These are phyloP conservation scores for Exophiala bonariae DNA, from an alignment of 2,329 filamentous ascomycete genomes.

Conservation along the genomic window DNA sequence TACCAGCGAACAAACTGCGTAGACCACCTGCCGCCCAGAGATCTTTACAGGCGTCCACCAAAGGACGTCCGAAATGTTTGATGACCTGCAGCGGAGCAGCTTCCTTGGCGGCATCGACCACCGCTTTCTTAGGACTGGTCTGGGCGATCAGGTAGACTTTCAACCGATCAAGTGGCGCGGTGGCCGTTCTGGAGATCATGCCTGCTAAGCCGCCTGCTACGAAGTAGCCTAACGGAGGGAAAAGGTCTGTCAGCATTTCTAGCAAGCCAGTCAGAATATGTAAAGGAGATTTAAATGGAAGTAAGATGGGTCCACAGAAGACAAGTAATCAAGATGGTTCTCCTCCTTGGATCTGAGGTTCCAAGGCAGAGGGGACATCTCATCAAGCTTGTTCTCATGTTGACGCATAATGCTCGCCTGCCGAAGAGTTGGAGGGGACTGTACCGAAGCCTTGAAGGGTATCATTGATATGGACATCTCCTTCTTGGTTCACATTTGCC, in stretches of 20 bases:
- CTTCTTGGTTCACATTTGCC: slow-evolving; percentile 86
- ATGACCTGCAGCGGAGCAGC: slow-evolving; percentile 67
- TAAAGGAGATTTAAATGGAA: not conserved
- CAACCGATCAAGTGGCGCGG: slow-evolving; percentile 90
- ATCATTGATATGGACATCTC: slow-evolving; percentile 91
- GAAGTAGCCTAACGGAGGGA: slow-evolving; percentile 95
- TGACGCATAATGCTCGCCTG: not conserved
- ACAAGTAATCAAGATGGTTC: too few species aligned
- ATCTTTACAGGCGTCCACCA: slow-evolving; percentile 71
- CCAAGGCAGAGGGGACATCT: too few species aligned
- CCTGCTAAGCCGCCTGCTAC: slow-evolving; percentile 92
- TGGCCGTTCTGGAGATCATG: slow-evolving; percentile 91
- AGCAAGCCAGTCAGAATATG: slow-evolving; percentile 17
- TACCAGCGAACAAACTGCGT: slow-evolving; percentile 90
- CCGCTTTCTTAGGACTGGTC: slow-evolving; percentile 63
- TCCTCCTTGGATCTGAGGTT: too few species aligned
- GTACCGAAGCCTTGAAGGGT: slow-evolving; percentile 92
- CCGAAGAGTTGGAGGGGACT: slow-evolving; percentile 8
- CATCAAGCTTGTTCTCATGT: too few species aligned
- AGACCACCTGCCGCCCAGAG: slow-evolving; percentile 85
- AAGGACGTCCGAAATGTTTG: slow-evolving; percentile 66
- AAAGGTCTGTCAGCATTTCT: slow-evolving; percentile 62
- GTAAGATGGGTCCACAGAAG: too few species aligned
- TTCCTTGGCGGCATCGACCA: slow-evolving; percentile 66
- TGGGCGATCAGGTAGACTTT: slow-evolving; percentile 98